These are phyloP conservation scores for Zoysia pacifica DNA, from an alignment of 176 grass and related monocot genomes.

Conservation along the genomic window DNA sequence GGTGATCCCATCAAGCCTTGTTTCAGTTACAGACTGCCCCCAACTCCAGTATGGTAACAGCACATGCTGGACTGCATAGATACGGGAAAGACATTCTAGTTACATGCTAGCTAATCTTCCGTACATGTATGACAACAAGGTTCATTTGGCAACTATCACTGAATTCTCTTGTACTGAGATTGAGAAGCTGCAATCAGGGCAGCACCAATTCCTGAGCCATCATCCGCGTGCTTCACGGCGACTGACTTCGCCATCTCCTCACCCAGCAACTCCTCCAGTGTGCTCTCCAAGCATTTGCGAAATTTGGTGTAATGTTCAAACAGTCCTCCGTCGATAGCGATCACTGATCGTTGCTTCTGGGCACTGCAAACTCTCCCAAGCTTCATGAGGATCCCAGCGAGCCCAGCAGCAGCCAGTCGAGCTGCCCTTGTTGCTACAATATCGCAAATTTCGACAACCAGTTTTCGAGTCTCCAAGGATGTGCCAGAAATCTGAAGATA, in stretches of 20 bases:
- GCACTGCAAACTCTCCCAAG: constrained; percentile 50
- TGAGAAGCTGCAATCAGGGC: constrained; percentile 82
- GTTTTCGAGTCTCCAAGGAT: constrained; percentile 56
- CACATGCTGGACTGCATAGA: constrained; percentile 11
- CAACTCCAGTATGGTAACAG: constrained; percentile 12
- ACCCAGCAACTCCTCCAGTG: constrained; percentile 60
- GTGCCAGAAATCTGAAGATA: constrained; percentile 50
- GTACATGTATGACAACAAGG: background rate
- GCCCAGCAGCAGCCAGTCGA: constrained; percentile 67
- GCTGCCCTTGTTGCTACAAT: constrained; percentile 71
- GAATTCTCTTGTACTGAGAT: constrained; percentile 45
- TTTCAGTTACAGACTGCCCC: background rate
- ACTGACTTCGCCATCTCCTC: constrained; percentile 48
- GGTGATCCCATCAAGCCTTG: constrained; percentile 1
- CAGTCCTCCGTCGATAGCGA: constrained; percentile 69
- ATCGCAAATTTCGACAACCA: constrained; percentile 62
- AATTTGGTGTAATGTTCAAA: constrained; percentile 70
- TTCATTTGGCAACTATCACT: constrained; percentile 7
- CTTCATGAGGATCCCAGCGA: constrained; percentile 84
- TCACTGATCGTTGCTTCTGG: constrained; percentile 51
- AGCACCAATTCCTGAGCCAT: constrained; percentile 83
- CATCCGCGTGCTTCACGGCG: constrained; percentile 48
- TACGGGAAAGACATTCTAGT: background rate
- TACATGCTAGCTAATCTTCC: background rate
- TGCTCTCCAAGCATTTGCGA: constrained; percentile 57